Conservation (phyloP, 495 filamentous ascomycete genomes). For the Tuber indicum region DNA sequence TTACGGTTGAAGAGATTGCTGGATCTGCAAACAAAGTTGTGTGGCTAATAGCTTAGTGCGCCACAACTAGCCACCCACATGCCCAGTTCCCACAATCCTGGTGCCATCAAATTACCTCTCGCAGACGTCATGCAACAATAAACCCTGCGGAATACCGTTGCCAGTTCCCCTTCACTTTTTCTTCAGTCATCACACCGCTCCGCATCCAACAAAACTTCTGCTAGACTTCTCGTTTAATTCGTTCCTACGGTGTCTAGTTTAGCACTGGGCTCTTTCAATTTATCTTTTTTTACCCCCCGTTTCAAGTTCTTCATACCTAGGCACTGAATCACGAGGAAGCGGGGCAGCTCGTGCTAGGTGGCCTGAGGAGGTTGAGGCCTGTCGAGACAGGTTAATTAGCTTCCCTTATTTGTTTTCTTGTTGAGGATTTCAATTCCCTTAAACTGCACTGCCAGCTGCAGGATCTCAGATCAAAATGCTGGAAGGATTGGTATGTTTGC, state of each 20-base stretch:
- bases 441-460: constrained; percentile 14
- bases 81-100: not conserved
- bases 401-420: not conserved
- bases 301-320: not conserved
- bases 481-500: constrained; percentile 53
- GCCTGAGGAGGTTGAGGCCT: not conserved
- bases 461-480: constrained; percentile 48
- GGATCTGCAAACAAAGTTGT: not conserved
- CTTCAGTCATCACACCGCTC: not conserved
- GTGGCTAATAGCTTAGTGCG: not conserved
- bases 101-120: not conserved
- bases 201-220: not conserved
- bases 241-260: not conserved
- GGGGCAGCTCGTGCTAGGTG: not conserved
- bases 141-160: not conserved
- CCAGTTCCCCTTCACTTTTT: not conserved
- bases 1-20: no score
- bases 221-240: not conserved
- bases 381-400: not conserved
- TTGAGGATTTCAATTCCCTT: not conserved
- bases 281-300: not conserved
- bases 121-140: not conserved
- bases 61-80: not conserved
- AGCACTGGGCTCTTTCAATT: not conserved
- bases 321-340: not conserved